Evolutionary conservation across 768 basidiomycete species (phyloP).

Genomic region (Multifurca ochricompacta): DNA sequence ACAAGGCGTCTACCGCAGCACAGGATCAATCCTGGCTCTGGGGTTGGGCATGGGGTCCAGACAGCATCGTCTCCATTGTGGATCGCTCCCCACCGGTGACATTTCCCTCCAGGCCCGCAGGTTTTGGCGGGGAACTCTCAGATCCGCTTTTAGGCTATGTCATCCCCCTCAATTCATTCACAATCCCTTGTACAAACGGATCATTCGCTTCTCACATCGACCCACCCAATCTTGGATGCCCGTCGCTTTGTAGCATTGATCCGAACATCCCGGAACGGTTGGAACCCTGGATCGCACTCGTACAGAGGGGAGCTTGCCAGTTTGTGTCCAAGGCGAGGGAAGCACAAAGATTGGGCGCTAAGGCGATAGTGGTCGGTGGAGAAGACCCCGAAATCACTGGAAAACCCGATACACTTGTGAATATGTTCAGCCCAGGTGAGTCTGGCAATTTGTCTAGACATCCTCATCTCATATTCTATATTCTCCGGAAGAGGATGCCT

Average conservation of each 20-base stretch:
- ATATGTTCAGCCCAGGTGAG: conserved; percentile 89
- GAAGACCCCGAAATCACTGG: conserved; percentile 56
- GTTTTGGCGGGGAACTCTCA: conserved; percentile 66
- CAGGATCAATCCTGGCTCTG: conserved; percentile 31
- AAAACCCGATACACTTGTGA: conserved; percentile 69
- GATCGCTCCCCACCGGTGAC: conserved; percentile 65
- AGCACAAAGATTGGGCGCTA: conserved; percentile 59
- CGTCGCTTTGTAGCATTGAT: conserved; percentile 53
- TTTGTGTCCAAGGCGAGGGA: conserved; percentile 76
- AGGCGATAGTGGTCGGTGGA: conserved; percentile 89
- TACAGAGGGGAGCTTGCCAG: conserved; percentile 83
- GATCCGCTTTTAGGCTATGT: conserved; percentile 38
- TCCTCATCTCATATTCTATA: conserved; percentile 2
- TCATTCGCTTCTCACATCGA: conserved; percentile 16
- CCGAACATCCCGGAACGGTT: conserved; percentile 46
- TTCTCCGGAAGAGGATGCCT: conserved; percentile 59
- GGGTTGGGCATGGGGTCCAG: conserved; percentile 36
- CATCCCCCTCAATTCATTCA: conserved; percentile 32
- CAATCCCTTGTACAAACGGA: conserved; percentile 34
- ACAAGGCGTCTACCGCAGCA: conserved; percentile 22
- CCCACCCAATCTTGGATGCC: conserved; percentile 52
- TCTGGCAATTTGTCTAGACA: conserved; percentile 10
- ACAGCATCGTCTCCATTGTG: conserved; percentile 56
- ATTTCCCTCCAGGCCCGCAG: conserved; percentile 64
- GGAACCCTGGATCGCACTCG: conserved; percentile 84